These are phyloP conservation scores for Hypoxylon rickii DNA, from an alignment of 495 filamentous ascomycete genomes.

Conservation along the genomic window DNA sequence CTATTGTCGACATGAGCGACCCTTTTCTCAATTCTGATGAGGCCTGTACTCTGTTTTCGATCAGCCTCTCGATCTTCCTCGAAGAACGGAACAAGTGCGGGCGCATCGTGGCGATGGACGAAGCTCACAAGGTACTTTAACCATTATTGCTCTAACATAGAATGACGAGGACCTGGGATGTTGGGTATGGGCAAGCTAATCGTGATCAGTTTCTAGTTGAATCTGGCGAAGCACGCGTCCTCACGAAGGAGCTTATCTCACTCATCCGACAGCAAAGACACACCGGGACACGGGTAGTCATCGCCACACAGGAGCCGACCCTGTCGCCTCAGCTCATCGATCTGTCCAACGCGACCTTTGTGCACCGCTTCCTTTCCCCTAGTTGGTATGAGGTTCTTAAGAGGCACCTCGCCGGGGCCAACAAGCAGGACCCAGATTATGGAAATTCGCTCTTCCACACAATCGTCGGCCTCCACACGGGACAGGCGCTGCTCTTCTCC, in stretches of 20 bases:
- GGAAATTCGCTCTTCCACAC: slow-evolving; percentile 48
- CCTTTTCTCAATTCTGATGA: slow-evolving; percentile 59
- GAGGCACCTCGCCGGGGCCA: slow-evolving; percentile 44
- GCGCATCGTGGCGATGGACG: slow-evolving; percentile 51
- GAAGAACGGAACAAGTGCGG: slow-evolving; percentile 41
- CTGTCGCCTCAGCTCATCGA: slow-evolving; percentile 59
- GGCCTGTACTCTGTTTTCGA: slow-evolving; percentile 62
- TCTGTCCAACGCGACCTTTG: slow-evolving; percentile 61
- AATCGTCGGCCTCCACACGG: slow-evolving; percentile 63
- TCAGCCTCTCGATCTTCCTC: slow-evolving; percentile 56
- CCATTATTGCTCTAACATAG: background rate
- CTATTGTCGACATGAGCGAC: slow-evolving; percentile 65
- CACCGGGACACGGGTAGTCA: slow-evolving; percentile 56
- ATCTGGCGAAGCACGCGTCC: slow-evolving; percentile 45
- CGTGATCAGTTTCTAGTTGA: slow-evolving; percentile 51
- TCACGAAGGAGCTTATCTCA: slow-evolving; percentile 60
- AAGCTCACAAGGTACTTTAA: slow-evolving; percentile 41
- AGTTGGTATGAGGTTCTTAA: slow-evolving; percentile 58
- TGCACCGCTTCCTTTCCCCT: slow-evolving; percentile 64
- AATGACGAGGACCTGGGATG: background rate
- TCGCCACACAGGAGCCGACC: slow-evolving; percentile 69
- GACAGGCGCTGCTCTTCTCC: slow-evolving; percentile 70
- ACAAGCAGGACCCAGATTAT: background rate
- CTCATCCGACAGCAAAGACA: slow-evolving; percentile 64
- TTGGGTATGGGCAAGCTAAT: background rate